phyloP scores from a whole-genome alignment of 768 basidiomycete species.

The Phylloporus sp. region DNA sequence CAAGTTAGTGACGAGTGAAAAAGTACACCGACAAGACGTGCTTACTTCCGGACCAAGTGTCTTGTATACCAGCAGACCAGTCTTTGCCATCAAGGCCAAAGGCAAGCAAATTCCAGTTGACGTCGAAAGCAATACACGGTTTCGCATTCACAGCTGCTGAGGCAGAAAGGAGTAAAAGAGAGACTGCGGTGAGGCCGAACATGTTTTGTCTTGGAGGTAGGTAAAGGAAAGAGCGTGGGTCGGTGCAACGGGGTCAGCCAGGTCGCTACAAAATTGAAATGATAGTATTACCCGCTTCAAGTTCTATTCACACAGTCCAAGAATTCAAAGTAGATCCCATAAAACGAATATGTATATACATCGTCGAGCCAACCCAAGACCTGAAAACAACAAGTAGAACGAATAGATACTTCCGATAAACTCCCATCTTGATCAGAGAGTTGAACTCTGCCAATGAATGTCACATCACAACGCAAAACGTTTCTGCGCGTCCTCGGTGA shows the following conservation, averaged over 20 bases:
- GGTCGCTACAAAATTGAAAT: not conserved
- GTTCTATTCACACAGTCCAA: not conserved
- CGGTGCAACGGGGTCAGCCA: not conserved
- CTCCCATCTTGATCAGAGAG: too few species aligned
- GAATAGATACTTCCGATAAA: too few species aligned
- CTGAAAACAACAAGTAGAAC: not conserved
- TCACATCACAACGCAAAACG: conserved; percentile 17
- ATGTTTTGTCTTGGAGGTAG: conserved; percentile 21
- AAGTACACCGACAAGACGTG: not conserved
- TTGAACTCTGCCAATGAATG: not conserved
- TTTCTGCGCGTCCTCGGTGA: conserved; percentile 7
- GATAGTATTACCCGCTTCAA: not conserved
- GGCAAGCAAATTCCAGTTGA: conserved; percentile 71
- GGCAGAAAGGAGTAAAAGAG: conserved; percentile 48
- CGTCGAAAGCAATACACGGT: conserved; percentile 78
- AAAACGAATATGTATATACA: too few species aligned
- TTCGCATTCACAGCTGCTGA: conserved; percentile 34
- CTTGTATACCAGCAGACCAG: conserved; percentile 71
- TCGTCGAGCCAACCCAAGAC: too few species aligned
- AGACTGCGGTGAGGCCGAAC: conserved; percentile 43
- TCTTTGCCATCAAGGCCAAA: conserved; percentile 85
- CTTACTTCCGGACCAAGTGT: conserved; percentile 60
- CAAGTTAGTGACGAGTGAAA: not conserved
- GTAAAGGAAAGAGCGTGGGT: not conserved
- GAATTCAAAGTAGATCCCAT: too few species aligned